Evolutionary conservation across 805 yeast genomes (phyloP).

Genomic region (Pichia manshurica): DNA sequence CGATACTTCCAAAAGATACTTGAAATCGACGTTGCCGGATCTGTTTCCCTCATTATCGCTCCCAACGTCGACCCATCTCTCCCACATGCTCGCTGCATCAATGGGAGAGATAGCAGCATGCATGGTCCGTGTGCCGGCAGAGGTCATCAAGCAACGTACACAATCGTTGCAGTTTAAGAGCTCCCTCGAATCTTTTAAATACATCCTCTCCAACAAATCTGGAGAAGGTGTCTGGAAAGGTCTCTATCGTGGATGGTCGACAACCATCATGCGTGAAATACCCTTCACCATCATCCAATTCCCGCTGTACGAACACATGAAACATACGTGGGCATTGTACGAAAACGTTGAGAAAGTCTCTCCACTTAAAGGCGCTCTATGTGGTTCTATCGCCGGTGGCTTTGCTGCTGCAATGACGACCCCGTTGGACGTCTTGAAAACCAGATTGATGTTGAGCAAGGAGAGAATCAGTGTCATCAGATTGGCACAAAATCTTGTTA

Average conservation of each 20-base stretch:
- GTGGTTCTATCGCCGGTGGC: conserved; percentile 81
- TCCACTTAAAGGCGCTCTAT: conserved; percentile 73
- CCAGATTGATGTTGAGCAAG: conserved; percentile 75
- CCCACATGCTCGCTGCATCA: conserved; percentile 86
- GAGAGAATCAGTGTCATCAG: conserved; percentile 39
- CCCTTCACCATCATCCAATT: conserved; percentile 96
- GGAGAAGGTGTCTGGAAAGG: conserved; percentile 79
- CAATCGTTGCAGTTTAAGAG: conserved; percentile 59
- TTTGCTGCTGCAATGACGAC: conserved; percentile 77
- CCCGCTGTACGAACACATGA: conserved; percentile 84
- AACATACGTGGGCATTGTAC: conserved; percentile 48
- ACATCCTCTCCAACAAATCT: conserved; percentile 53
- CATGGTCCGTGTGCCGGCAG: conserved; percentile 92
- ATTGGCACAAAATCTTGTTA: conserved; percentile 47
- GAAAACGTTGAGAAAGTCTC: conserved; percentile 40
- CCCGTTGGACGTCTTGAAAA: conserved; percentile 73
- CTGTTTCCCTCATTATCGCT: conserved; percentile 18
- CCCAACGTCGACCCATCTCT: conserved; percentile 33
- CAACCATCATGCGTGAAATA: conserved; percentile 90
- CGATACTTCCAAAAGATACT: conserved; percentile 56
- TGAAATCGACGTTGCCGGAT: conserved; percentile 19
- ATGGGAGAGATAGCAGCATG: conserved; percentile 93
- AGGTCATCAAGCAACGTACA: conserved; percentile 90
- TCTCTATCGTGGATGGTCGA: conserved; percentile 86
- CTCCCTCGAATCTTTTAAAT: conserved; percentile 63